A percentile compares a stretch with the other conserved stretches of the same genome.
These are phyloP conservation scores for Naganishia cerealis DNA, from an alignment of 1,284 basidiomycete species.

Conservation along the genomic window DNA sequence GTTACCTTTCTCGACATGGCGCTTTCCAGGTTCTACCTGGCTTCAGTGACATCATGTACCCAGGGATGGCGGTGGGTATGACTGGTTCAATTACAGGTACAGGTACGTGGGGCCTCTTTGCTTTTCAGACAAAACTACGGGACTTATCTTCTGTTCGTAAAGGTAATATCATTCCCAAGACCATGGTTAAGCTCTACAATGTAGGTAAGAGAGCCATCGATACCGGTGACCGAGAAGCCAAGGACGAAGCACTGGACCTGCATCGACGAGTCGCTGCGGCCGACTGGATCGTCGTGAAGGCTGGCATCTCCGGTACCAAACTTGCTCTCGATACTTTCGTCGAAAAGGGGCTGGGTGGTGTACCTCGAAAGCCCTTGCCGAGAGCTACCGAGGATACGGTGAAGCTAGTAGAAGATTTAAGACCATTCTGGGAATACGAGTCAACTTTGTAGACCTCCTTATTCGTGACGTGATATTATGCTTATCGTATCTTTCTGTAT, in stretches of 20 bases:
- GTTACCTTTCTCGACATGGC: slow-evolving; percentile 44
- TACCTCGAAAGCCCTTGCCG: slow-evolving; percentile 64
- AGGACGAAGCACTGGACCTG: slow-evolving; percentile 67
- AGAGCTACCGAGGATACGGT: slow-evolving; percentile 53
- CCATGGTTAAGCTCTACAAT: slow-evolving; percentile 65
- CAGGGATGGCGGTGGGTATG: slow-evolving; percentile 27
- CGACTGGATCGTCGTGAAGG: slow-evolving; percentile 69
- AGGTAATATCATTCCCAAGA: slow-evolving; percentile 74
- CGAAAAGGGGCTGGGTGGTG: slow-evolving; percentile 64
- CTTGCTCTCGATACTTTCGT: slow-evolving; percentile 68
- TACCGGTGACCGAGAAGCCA: slow-evolving; percentile 60
- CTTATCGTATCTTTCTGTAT: too few relatives aligned
- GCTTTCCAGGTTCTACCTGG: slow-evolving; percentile 49
- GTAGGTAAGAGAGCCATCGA: slow-evolving; percentile 55
- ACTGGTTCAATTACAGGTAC: slow-evolving; percentile 29
- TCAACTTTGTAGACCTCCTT: slow-evolving; percentile 56
- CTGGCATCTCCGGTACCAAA: slow-evolving; percentile 63
- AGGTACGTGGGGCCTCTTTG: slow-evolving; percentile 3
- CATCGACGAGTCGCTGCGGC: slow-evolving; percentile 70
- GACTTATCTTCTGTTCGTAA: slow-evolving; percentile 70
- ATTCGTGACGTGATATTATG: not conserved
- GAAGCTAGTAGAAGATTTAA: slow-evolving; percentile 56
- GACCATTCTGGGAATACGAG: slow-evolving; percentile 67
- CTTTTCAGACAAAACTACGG: slow-evolving; percentile 36
- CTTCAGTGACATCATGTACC: slow-evolving; percentile 51